Evolutionary conservation across 2,329 filamentous ascomycete species (phyloP).

Genomic region (Penicillium vulpinum): DNA sequence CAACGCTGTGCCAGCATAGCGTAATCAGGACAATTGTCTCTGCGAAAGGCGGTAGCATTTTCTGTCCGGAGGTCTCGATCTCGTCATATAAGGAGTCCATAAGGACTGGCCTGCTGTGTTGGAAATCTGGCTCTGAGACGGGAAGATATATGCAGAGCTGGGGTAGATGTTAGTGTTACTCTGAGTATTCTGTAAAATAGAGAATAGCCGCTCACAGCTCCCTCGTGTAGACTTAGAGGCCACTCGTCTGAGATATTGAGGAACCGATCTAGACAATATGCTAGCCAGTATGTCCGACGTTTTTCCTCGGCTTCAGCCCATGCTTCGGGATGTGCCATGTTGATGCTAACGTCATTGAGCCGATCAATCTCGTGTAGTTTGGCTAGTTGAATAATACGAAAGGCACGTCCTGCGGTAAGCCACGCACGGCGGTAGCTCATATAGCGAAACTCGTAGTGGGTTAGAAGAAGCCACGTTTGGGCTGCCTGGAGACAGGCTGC

Average conservation of each 20-base stretch:
- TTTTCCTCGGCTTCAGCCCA: conserved; percentile 34
- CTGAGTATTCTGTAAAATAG: not conserved
- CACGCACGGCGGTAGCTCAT: conserved; percentile 36
- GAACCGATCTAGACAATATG: conserved; percentile 38
- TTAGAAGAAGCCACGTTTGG: conserved; percentile 42
- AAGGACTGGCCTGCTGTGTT: conserved; percentile 7
- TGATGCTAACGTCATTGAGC: not conserved
- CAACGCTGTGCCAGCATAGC: conserved; percentile 9
- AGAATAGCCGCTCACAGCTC: conserved; percentile 1
- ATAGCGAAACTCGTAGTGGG: conserved; percentile 41
- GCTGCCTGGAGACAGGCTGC: conserved; percentile 9
- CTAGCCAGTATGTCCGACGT: conserved; percentile 41
- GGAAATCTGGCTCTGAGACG: conserved; percentile 12
- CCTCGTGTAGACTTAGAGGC: conserved; percentile 34
- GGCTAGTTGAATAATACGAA: conserved; percentile 41
- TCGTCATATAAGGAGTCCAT: conserved; percentile 23
- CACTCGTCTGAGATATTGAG: conserved; percentile 29
- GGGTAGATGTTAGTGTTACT: not conserved
- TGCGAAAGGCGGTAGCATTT: conserved; percentile 5
- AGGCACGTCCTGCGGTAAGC: conserved; percentile 40
- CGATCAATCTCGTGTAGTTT: conserved; percentile 38
- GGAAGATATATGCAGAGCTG: conserved; percentile 19
- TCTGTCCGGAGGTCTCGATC: conserved; percentile 4
- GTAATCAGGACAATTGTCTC: conserved; percentile 7
- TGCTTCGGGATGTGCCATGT: not conserved